These are phyloP conservation scores for Dictyostelium brefeldianum DNA, from an alignment of 78 protist species.

Conservation along the genomic window DNA sequence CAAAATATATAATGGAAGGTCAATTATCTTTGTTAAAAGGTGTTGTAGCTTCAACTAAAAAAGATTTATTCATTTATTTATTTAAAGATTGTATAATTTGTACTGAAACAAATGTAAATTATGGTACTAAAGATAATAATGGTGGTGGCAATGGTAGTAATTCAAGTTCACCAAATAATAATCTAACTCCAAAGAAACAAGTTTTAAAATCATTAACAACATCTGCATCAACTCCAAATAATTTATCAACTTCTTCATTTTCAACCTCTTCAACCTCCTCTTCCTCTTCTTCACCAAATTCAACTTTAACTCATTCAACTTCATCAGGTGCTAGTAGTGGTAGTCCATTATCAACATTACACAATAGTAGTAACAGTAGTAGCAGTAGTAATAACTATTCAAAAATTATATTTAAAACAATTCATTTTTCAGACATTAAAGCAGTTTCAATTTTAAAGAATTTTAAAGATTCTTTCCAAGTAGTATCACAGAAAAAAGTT, in stretches of 20 bases:
- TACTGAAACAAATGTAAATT: conserved; percentile 30
- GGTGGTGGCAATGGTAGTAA: conserved; percentile 1
- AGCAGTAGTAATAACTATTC: not conserved
- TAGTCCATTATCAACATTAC: not conserved
- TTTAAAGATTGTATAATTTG: conserved; percentile 70
- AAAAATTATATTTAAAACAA: conserved; percentile 45
- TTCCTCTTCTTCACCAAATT: not conserved
- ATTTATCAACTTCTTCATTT: not conserved
- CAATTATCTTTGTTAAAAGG: conserved; percentile 46
- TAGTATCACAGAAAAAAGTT: conserved; percentile 56
- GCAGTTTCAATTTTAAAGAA: conserved; percentile 51
- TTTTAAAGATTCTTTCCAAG: conserved; percentile 76
- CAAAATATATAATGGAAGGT: conserved; percentile 67
- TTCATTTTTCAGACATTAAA: conserved; percentile 60
- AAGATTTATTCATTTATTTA: conserved; percentile 64
- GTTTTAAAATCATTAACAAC: not conserved
- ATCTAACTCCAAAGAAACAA: conserved; percentile 11
- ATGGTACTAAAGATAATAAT: not conserved
- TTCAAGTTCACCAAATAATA: not conserved
- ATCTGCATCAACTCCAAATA: conserved; percentile 14
- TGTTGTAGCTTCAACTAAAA: conserved; percentile 77
- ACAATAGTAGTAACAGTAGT: not conserved
- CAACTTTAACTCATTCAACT: not conserved
- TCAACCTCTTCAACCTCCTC: not conserved
- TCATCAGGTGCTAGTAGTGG: not conserved